Conservation (phyloP, 345 rosid genomes). For the Gossypium rotundifolium region DNA sequence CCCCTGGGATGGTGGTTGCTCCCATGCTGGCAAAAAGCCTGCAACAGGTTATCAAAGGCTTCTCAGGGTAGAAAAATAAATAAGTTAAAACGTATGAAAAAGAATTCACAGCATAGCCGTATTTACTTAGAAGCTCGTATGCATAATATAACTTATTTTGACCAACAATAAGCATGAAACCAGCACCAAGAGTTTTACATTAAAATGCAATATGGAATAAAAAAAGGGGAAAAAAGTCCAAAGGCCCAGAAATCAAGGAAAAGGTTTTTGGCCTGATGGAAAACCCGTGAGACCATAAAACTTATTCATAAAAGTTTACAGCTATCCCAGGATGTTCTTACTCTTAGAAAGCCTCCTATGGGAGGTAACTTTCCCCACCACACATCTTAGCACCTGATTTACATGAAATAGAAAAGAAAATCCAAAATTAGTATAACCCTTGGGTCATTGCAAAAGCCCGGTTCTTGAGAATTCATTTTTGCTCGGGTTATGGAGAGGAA, state of each 20-base stretch:
- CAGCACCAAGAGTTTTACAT: background rate
- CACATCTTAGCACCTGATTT: slow-evolving; percentile 1
- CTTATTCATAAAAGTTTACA: background rate
- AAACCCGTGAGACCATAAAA: background rate
- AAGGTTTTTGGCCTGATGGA: background rate
- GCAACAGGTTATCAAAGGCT: slow-evolving; percentile 16
- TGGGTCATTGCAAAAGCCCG: background rate
- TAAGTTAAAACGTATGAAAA: background rate
- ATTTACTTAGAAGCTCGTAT: background rate
- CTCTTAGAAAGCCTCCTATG: background rate
- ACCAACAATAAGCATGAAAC: background rate
- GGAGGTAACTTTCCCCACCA: background rate
- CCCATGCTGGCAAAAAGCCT: slow-evolving; percentile 88
- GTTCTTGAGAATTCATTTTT: background rate
- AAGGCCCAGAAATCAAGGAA: background rate
- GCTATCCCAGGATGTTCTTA: background rate
- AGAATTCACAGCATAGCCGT: background rate
- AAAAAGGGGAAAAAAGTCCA: background rate
- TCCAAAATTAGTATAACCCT: background rate
- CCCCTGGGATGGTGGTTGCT: slow-evolving; percentile 62
- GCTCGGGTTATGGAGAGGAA: background rate
- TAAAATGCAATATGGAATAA: background rate
- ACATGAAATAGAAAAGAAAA: background rate
- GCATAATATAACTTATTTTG: background rate
- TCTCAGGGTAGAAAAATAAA: slow-evolving; percentile 9